Conservation (phyloP, 1,284 basidiomycete genomes). For the Cutaneotrichosporon cavernicola region DNA sequence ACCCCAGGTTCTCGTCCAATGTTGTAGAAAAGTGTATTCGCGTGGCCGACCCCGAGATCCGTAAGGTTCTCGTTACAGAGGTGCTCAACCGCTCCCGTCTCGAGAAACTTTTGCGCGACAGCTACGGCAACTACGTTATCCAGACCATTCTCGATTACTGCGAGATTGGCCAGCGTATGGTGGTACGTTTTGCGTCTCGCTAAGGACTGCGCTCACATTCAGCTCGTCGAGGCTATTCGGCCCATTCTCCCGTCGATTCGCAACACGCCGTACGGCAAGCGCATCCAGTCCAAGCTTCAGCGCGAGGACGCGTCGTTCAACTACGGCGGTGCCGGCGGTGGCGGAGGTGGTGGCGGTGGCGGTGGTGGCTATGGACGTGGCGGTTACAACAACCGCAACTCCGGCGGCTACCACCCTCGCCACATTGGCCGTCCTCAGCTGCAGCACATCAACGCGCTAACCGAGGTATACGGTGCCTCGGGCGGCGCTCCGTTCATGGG, state of each 20-base stretch:
- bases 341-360: constrained; percentile 45
- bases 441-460: constrained; percentile 54
- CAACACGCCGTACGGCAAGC: constrained; percentile 96
- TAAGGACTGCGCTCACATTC: constrained; percentile 46
- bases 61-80: constrained; percentile 94
- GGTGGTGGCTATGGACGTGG: constrained; percentile 49
- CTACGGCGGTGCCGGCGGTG: constrained; percentile 53
- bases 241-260: constrained; percentile 94
- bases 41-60: constrained; percentile 89
- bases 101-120: constrained; percentile 91
- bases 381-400: constrained; percentile 28
- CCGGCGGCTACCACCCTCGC: constrained; percentile 43
- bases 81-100: constrained; percentile 89
- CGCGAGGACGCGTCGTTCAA: constrained; percentile 71
- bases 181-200: constrained; percentile 41
- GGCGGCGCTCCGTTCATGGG: constrained; percentile 42
- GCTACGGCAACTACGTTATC: constrained; percentile 92
- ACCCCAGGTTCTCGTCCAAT: constrained; percentile 44
- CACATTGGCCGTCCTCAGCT: constrained; percentile 52
- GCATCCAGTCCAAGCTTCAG: constrained; percentile 95
- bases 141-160: constrained; percentile 95
- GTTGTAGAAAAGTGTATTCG: constrained; percentile 75
- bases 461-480: constrained; percentile 51
- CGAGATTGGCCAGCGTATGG: constrained; percentile 76
- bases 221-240: constrained; percentile 88